Percentiles rank a stretch among this genome's conserved stretches.
Conservation (phyloP, 2,329 filamentous ascomycete species). For the Madurella mycetomatis region DNA sequence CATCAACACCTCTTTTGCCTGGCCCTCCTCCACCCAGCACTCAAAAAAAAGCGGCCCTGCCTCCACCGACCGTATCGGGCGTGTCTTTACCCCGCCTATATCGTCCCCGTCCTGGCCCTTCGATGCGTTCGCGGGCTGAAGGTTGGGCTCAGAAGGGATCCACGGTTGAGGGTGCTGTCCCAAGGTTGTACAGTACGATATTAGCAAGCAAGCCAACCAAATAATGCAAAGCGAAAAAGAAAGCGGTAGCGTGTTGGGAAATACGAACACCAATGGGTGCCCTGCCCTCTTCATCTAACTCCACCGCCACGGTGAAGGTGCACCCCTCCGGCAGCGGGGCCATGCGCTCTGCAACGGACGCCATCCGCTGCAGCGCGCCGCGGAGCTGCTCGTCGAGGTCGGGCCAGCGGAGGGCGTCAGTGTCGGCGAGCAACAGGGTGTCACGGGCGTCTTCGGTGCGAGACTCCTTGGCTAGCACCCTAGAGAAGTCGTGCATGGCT, state of each 20-base stretch:
- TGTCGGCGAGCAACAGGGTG: not conserved
- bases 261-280: constrained; percentile 54
- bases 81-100: constrained; percentile 40
- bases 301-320: constrained; percentile 72
- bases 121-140: constrained; percentile 36
- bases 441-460: constrained; percentile 22
- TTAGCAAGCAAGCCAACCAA: not conserved
- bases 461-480: constrained; percentile 18
- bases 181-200: not conserved
- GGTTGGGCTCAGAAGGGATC: constrained; percentile 51
- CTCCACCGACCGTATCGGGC: constrained; percentile 49
- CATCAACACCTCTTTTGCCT: constrained; percentile 34
- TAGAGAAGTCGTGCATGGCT: constrained; percentile 28
- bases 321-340: constrained; percentile 57
- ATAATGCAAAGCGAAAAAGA: not conserved
- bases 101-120: constrained; percentile 28
- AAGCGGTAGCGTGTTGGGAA: not conserved
- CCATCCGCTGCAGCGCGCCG: constrained; percentile 60
- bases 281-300: constrained; percentile 58
- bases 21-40: constrained; percentile 60
- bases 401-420: constrained; percentile 41
- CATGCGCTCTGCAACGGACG: constrained; percentile 55
- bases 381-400: constrained; percentile 71
- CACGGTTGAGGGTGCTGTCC: constrained; percentile 55
- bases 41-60: constrained; percentile 61